A percentile compares a stretch with the other conserved stretches of the same genome.
Conservation (phyloP, 1,284 basidiomycete species). For the Farysia itapuensis region DNA sequence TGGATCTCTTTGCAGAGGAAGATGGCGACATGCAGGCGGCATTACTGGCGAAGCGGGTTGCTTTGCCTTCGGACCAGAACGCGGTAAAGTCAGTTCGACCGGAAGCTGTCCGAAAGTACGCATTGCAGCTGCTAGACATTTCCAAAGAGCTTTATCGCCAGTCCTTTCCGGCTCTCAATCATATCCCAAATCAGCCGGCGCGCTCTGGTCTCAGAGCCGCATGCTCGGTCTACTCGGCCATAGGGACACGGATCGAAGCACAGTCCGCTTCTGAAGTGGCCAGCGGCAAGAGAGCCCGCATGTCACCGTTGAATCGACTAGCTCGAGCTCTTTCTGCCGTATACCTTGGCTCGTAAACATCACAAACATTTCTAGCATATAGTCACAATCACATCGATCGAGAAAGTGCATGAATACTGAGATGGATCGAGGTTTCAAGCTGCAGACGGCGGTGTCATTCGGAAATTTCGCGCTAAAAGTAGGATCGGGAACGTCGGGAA, state of each 20-base stretch:
- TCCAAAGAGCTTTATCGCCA: slow-evolving; percentile 26
- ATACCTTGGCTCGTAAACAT: slow-evolving; percentile 20
- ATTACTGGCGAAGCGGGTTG: slow-evolving; percentile 4
- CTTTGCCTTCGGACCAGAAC: neutral
- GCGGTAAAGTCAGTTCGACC: slow-evolving; percentile 2
- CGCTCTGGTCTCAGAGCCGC: slow-evolving; percentile 43
- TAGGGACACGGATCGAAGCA: slow-evolving; percentile 23
- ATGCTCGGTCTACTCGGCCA: slow-evolving; percentile 45
- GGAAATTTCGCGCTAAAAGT: too few relatives aligned
- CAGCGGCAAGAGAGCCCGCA: slow-evolving; percentile 16
- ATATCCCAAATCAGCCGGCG: slow-evolving; percentile 38
- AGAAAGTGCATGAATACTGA: too few relatives aligned
- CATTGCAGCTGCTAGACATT: slow-evolving; percentile 20
- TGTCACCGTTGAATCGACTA: slow-evolving; percentile 22
- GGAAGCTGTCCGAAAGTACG: slow-evolving; percentile 26
- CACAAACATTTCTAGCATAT: too few relatives aligned
- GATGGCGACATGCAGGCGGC: slow-evolving; percentile 14
- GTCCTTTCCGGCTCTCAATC: slow-evolving; percentile 31
- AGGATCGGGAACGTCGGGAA: too few relatives aligned
- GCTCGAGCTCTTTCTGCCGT: slow-evolving; percentile 18
- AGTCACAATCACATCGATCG: too few relatives aligned
- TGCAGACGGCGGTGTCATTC: too few relatives aligned
- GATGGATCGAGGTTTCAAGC: too few relatives aligned
- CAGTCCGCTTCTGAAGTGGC: slow-evolving; percentile 19
- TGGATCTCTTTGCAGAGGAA: slow-evolving; percentile 15